Conservation (phyloP, 2,329 filamentous ascomycete species). For the Colletotrichum brevisporum region DNA sequence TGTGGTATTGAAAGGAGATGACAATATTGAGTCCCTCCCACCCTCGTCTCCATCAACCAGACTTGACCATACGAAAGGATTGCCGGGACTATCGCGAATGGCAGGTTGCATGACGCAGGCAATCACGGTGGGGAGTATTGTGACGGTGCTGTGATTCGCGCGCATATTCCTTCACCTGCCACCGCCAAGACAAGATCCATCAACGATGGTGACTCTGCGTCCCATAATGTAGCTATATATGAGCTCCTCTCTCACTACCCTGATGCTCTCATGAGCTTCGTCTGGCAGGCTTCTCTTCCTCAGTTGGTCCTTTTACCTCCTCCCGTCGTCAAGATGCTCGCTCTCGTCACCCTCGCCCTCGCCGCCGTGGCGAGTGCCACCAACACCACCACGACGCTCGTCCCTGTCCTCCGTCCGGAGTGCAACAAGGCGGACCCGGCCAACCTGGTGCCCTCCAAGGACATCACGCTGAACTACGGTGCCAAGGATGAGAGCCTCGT, state of each 20-base stretch:
- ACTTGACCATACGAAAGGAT: neutral
- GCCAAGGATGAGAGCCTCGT: constrained; percentile 61
- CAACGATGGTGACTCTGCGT: neutral
- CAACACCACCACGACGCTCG: constrained; percentile 32
- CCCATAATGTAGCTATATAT: constrained; percentile 13
- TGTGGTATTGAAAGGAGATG: constrained; percentile 26
- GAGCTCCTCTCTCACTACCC: neutral
- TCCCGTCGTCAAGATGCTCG: constrained; percentile 29
- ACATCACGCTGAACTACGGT: constrained; percentile 55
- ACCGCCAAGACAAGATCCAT: neutral
- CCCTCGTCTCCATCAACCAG: neutral
- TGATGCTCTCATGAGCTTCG: neutral
- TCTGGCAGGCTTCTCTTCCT: constrained; percentile 8
- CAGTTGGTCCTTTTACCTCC: neutral
- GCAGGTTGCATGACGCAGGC: constrained; percentile 18
- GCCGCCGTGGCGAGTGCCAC: constrained; percentile 24
- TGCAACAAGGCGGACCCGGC: constrained; percentile 31
- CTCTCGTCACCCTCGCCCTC: constrained; percentile 31
- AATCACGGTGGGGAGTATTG: constrained; percentile 18
- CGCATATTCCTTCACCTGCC: constrained; percentile 1
- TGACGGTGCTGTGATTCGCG: constrained; percentile 6
- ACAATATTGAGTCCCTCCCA: constrained; percentile 3
- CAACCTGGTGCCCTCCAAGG: constrained; percentile 45
- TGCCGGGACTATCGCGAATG: constrained; percentile 19
- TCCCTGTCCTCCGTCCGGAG: constrained; percentile 16